A percentile compares a stretch with the other conserved stretches of the same genome.
Evolutionary conservation across 371 early-diverging fungal species (phyloP).

Genomic region (Syncephalastrum monosporum): DNA sequence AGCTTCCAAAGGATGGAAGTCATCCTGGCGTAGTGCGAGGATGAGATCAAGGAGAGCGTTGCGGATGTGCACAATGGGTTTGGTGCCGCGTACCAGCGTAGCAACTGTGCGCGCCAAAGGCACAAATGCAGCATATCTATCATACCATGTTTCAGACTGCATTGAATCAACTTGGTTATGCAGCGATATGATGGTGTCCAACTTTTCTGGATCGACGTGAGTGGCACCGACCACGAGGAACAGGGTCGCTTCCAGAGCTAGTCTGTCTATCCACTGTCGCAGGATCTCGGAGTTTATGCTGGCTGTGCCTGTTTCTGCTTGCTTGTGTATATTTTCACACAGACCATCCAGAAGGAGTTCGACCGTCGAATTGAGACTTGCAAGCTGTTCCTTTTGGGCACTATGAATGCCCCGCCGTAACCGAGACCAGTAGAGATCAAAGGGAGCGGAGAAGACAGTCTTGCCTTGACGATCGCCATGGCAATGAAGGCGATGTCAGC

Average conservation of each 20-base stretch:
- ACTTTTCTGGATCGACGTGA: slow-evolving; percentile 10
- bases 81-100: neutral
- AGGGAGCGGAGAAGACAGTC: slow-evolving; percentile 34
- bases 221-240: slow-evolving; percentile 24
- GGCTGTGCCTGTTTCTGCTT: neutral
- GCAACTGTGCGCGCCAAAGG: slow-evolving; percentile 1
- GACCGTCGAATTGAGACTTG: slow-evolving; percentile 9
- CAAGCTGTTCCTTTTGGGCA: slow-evolving; percentile 21
- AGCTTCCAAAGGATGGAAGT: slow-evolving; percentile 13
- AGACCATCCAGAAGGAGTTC: too few species aligned
- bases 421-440: slow-evolving; percentile 34
- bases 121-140: slow-evolving; percentile 27
- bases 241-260: slow-evolving; percentile 34
- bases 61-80: neutral
- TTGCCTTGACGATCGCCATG: slow-evolving; percentile 16
- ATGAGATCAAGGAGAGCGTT: slow-evolving; percentile 11
- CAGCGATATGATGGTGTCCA: slow-evolving; percentile 7
- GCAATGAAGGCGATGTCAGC: neutral
- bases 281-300: slow-evolving; percentile 21
- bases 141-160: slow-evolving; percentile 19
- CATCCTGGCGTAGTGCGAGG: slow-evolving; percentile 7
- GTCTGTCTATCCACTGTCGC: slow-evolving; percentile 28
- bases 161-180: neutral
- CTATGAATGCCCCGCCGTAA: slow-evolving; percentile 30
- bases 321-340: too few species aligned